Evolutionary conservation across 441 rosid genomes (phyloP).

Genomic region (Euphorbia celastroides): DNA sequence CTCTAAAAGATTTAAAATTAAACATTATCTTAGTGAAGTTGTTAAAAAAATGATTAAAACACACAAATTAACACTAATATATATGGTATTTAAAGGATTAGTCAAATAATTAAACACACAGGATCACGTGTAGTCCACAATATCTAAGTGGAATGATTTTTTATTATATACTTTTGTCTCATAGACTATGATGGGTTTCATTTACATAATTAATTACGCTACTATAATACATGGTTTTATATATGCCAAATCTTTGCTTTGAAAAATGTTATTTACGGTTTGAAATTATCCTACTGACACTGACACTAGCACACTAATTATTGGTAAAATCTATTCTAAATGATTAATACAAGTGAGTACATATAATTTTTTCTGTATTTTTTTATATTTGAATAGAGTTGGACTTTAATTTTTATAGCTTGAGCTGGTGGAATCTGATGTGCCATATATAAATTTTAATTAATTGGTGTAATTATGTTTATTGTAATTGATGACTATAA

Average conservation of each 20-base stretch:
- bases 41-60: constrained; percentile 6
- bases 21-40: neutral
- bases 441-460: too few species aligned
- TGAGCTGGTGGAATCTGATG: too few species aligned
- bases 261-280: constrained; percentile 3
- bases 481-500: too few species aligned
- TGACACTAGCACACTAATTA: constrained; percentile 3
- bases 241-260: neutral
- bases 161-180: neutral
- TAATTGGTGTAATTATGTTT: neutral
- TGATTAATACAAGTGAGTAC: constrained; percentile 3
- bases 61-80: neutral
- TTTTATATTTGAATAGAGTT: neutral
- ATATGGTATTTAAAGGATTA: neutral
- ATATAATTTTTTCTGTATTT: neutral
- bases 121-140: constrained; percentile 19
- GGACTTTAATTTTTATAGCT: neutral
- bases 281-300: neutral
- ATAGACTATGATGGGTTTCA: neutral
- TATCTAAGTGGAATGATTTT: neutral
- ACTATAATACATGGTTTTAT: neutral
- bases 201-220: neutral
- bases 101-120: neutral
- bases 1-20: too few species aligned
- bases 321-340: constrained; percentile 4